These are phyloP conservation scores for Monosporozyma yasuniensis DNA, from an alignment of 805 yeast genomes.

Conservation along the genomic window DNA sequence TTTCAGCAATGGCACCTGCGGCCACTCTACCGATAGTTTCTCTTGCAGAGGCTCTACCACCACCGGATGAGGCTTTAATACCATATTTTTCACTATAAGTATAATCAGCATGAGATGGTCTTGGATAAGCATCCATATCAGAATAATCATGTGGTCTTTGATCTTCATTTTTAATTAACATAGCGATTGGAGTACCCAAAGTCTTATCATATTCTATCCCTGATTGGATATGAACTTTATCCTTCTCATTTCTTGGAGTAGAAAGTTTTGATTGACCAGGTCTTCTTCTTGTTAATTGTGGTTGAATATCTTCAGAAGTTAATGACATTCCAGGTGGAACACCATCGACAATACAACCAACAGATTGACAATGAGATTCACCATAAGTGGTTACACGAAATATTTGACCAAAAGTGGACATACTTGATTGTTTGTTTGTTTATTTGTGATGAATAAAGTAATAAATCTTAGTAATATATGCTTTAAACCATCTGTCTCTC, in stretches of 20 bases:
- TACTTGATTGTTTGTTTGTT: constrained; percentile 21
- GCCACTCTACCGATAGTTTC: constrained; percentile 99
- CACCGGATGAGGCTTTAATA: constrained; percentile 88
- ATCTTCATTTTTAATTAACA: constrained; percentile 88
- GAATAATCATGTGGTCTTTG: constrained; percentile 95
- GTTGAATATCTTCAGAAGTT: constrained; percentile 83
- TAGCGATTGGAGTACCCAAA: constrained; percentile 90
- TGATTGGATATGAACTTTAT: constrained; percentile 82
- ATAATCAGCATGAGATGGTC: constrained; percentile 97
- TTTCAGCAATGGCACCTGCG: constrained; percentile 97
- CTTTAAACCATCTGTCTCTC: no score
- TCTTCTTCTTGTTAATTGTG: constrained; percentile 92
- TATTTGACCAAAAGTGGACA: constrained; percentile 66
- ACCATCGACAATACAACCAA: constrained; percentile 97
- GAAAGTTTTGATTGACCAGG: constrained; percentile 92
- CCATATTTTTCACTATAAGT: constrained; percentile 90
- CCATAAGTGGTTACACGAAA: constrained; percentile 88
- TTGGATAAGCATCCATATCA: constrained; percentile 90
- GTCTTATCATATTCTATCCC: constrained; percentile 90
- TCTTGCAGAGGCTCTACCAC: constrained; percentile 95
- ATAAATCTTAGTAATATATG: no score
- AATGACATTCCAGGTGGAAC: constrained; percentile 91
- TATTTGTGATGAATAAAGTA: background rate
- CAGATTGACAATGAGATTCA: constrained; percentile 94
- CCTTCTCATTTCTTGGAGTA: constrained; percentile 95